Conservation (phyloP, 129 eudicot genomes). For the Mikania micrantha region DNA sequence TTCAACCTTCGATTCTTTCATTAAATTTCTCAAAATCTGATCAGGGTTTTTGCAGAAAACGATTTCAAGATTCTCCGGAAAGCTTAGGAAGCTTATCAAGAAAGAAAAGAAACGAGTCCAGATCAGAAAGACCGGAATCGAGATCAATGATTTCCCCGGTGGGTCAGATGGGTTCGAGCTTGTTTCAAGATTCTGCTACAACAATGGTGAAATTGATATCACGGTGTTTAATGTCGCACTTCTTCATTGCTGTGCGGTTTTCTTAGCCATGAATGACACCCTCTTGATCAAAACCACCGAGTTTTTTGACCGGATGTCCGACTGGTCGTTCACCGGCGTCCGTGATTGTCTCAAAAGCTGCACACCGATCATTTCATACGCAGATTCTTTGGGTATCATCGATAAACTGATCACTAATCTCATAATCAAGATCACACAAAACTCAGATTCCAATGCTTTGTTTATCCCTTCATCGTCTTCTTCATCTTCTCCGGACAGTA, state of each 20-base stretch:
- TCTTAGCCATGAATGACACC: slow-evolving; percentile 67
- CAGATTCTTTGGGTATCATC: slow-evolving; percentile 62
- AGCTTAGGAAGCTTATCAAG: slow-evolving; percentile 60
- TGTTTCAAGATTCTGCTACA: slow-evolving; percentile 73
- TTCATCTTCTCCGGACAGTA: slow-evolving; percentile 57
- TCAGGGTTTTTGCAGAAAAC: slow-evolving; percentile 48
- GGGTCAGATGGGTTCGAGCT: slow-evolving; percentile 76
- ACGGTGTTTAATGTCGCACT: slow-evolving; percentile 45
- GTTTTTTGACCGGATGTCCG: slow-evolving; percentile 45
- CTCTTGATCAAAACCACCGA: slow-evolving; percentile 50
- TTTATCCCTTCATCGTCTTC: slow-evolving; percentile 50
- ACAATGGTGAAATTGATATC: slow-evolving; percentile 44
- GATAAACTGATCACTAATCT: slow-evolving; percentile 50
- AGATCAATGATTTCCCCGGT: slow-evolving; percentile 65
- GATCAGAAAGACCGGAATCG: slow-evolving; percentile 43
- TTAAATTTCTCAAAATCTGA: not conserved
- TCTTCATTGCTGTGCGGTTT: slow-evolving; percentile 69
- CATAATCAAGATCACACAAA: slow-evolving; percentile 60
- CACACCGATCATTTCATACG: slow-evolving; percentile 39
- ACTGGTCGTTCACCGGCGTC: slow-evolving; percentile 60
- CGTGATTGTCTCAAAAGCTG: slow-evolving; percentile 43
- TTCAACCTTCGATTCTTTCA: too few species aligned
- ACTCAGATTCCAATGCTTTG: slow-evolving; percentile 29
- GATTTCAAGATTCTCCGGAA: slow-evolving; percentile 54
- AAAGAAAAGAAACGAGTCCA: slow-evolving; percentile 53